Conservation (phyloP, 2,329 filamentous ascomycete species). For the Xylariales sp. region DNA sequence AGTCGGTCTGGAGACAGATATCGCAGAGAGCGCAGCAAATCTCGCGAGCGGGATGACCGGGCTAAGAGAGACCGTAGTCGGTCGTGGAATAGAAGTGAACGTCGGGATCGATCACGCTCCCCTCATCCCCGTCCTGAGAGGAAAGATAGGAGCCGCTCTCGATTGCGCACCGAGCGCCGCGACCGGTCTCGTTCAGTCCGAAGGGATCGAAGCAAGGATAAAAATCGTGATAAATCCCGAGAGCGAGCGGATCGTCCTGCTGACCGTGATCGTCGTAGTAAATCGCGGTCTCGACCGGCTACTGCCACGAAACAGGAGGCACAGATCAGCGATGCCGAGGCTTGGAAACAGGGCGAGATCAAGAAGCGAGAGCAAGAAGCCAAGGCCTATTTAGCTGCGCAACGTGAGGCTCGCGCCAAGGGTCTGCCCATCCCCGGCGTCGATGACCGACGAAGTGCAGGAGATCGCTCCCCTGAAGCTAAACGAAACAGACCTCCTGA, state of each 20-base stretch:
- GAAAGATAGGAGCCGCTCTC: constrained; percentile 22
- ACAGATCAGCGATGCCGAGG: constrained; percentile 32
- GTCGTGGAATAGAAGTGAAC: constrained; percentile 17
- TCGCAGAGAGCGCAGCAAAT: constrained; percentile 22
- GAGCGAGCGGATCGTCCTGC: constrained; percentile 15
- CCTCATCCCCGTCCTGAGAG: constrained; percentile 22
- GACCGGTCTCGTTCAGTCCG: constrained; percentile 16
- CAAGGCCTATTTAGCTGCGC: constrained; percentile 59
- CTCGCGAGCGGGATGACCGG: constrained; percentile 21
- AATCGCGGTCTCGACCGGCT: constrained; percentile 35
- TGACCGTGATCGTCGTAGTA: constrained; percentile 33
- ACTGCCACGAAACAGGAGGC: constrained; percentile 42
- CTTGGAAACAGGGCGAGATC: constrained; percentile 58
- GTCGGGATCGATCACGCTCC: constrained; percentile 24
- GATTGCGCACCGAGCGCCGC: constrained; percentile 15
- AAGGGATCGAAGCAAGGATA: constrained; percentile 15
- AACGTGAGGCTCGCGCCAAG: constrained; percentile 56
- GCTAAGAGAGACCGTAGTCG: constrained; percentile 23
- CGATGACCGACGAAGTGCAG: constrained; percentile 44
- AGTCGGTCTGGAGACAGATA: constrained; percentile 13
- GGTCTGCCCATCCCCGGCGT: constrained; percentile 54
- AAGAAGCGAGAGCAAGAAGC: constrained; percentile 60
- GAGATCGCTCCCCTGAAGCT: constrained; percentile 38
- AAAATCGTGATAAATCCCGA: constrained; percentile 14
- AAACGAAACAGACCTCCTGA: constrained; percentile 32